These are phyloP conservation scores for Musa schizocarpa DNA, from an alignment of 176 grass and related monocot species.

Conservation along the genomic window DNA sequence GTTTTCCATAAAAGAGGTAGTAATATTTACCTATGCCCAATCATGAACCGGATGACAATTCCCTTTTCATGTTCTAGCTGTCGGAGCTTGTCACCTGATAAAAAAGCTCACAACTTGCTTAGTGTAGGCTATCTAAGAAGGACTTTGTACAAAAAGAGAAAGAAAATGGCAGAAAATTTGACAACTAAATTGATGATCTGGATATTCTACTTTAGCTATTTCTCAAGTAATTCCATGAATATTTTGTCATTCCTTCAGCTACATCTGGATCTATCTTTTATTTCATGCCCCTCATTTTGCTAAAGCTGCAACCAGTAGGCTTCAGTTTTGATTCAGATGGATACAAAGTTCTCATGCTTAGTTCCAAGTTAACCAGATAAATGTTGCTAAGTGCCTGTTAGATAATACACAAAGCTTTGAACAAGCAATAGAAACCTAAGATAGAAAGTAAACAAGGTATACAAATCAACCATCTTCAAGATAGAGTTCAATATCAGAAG, in stretches of 20 bases:
- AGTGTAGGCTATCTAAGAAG: too few species aligned
- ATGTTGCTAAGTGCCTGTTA: too few species aligned
- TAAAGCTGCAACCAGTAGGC: neutral
- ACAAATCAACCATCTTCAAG: too few species aligned
- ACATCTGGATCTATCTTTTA: neutral
- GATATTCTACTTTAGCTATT: neutral
- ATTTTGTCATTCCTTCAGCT: neutral
- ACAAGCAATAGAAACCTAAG: too few species aligned
- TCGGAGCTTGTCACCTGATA: conserved; percentile 40
- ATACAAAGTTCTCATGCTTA: too few species aligned
- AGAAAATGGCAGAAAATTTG: neutral
- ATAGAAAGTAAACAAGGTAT: too few species aligned
- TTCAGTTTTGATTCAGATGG: too few species aligned
- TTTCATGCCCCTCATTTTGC: neutral
- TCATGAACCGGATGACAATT: conserved; percentile 55
- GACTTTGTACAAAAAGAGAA: neutral
- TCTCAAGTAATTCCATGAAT: neutral
- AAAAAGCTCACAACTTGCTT: neutral
- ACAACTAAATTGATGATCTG: neutral
- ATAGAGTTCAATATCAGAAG: too few species aligned
- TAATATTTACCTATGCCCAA: conserved; percentile 46
- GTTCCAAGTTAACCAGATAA: too few species aligned
- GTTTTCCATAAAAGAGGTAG: neutral
- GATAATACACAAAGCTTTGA: too few species aligned
- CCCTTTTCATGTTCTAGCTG: conserved; percentile 51